These are phyloP conservation scores for Fusarium sp. DNA, from an alignment of 2,329 filamentous ascomycete genomes.

Conservation along the genomic window DNA sequence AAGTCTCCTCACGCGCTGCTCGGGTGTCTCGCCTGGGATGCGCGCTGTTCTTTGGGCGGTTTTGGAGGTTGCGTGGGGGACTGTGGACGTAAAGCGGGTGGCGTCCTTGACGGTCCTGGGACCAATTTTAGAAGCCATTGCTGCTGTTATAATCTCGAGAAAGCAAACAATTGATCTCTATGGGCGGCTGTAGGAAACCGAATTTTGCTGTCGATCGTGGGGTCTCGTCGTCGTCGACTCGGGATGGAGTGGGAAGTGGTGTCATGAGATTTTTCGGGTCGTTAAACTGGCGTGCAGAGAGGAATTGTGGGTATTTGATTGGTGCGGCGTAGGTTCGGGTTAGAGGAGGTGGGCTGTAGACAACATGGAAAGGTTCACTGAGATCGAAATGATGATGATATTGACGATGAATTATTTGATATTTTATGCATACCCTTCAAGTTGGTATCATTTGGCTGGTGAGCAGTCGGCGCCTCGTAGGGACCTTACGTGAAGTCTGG, in stretches of 20 bases:
- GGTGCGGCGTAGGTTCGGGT: slow-evolving; percentile 53
- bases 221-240: slow-evolving; percentile 27
- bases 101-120: slow-evolving; percentile 81
- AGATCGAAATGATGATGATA: slow-evolving; percentile 7
- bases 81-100: slow-evolving; percentile 73
- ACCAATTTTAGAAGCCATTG: slow-evolving; percentile 59
- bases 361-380: neutral
- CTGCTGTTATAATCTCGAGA: slow-evolving; percentile 31
- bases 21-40: slow-evolving; percentile 69
- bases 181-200: neutral
- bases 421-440: neutral
- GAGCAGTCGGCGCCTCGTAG: neutral
- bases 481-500: neutral
- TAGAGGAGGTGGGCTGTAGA: slow-evolving; percentile 42
- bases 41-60: slow-evolving; percentile 51
- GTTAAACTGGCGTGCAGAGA: slow-evolving; percentile 25
- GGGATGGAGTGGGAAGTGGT: slow-evolving; percentile 47
- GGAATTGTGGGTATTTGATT: slow-evolving; percentile 51
- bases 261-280: slow-evolving; percentile 55
- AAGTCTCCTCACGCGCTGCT: slow-evolving; percentile 76
- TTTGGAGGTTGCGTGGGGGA: slow-evolving; percentile 75
- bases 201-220: slow-evolving; percentile 22
- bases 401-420: neutral
- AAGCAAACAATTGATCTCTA: slow-evolving; percentile 1
- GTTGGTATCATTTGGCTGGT: neutral